Conservation (phyloP, 441 rosid species). For the California macrophylla region DNA sequence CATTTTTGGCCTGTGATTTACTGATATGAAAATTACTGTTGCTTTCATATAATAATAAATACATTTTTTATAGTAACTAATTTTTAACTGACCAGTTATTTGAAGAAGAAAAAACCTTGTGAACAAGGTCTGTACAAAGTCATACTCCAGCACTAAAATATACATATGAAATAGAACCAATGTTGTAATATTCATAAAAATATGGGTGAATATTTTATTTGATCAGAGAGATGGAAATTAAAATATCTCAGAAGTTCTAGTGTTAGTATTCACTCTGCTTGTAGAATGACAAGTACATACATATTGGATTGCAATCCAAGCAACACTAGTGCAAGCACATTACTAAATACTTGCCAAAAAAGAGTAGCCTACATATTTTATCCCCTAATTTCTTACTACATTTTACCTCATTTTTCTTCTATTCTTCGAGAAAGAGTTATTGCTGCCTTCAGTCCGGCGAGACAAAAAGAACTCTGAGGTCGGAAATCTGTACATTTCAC, state of each 20-base stretch:
- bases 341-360: not conserved
- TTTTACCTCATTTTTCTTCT: not conserved
- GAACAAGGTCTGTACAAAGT: too few species aligned
- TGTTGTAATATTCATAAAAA: not conserved
- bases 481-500: slow-evolving; percentile 11
- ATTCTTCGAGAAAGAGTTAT: not conserved
- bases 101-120: too few species aligned
- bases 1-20: slow-evolving; percentile 17
- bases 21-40: not conserved
- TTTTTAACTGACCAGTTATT: too few species aligned
- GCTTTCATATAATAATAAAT: slow-evolving; percentile 6
- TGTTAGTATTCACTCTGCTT: not conserved
- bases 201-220: not conserved
- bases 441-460: not conserved
- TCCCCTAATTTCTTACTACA: not conserved
- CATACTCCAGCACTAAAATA: too few species aligned
- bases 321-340: not conserved
- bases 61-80: slow-evolving; percentile 8
- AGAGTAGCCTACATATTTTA: not conserved
- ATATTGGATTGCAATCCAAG: not conserved
- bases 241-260: not conserved
- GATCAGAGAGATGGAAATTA: not conserved
- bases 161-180: not conserved
- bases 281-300: not conserved
- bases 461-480: not conserved